These are phyloP conservation scores for Triticum timopheevii DNA, from an alignment of 176 grass and related monocot genomes.

Conservation along the genomic window DNA sequence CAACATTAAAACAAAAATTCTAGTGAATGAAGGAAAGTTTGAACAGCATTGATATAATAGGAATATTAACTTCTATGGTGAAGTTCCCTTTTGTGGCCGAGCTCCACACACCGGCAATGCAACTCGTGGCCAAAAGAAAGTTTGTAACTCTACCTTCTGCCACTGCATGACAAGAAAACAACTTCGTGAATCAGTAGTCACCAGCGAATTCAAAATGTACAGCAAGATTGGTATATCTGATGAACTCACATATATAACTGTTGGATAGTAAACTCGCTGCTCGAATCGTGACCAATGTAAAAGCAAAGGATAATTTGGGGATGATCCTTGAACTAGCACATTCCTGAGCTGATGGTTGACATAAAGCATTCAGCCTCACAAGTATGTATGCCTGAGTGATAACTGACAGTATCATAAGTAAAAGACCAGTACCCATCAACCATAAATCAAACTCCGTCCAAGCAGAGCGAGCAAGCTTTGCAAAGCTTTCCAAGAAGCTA, in stretches of 20 bases:
- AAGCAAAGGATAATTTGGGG: slow-evolving; percentile 50
- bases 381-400: slow-evolving; percentile 50
- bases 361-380: slow-evolving; percentile 33
- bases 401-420: slow-evolving; percentile 75
- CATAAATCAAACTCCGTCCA: slow-evolving; percentile 95
- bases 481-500: slow-evolving; percentile 77
- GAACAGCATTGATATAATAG: slow-evolving; percentile 10
- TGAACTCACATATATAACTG: slow-evolving; percentile 94
- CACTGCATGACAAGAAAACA: slow-evolving; percentile 57
- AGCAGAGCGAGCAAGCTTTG: slow-evolving; percentile 89
- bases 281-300: slow-evolving; percentile 63
- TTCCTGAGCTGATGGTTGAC: slow-evolving; percentile 32
- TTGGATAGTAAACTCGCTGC: slow-evolving; percentile 95
- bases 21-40: neutral
- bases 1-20: slow-evolving; percentile 14
- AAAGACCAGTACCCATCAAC: slow-evolving; percentile 70
- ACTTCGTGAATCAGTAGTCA: slow-evolving; percentile 9
- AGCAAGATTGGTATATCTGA: slow-evolving; percentile 38
- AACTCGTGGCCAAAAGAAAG: slow-evolving; percentile 87
- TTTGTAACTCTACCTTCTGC: slow-evolving; percentile 88
- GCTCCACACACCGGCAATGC: slow-evolving; percentile 49
- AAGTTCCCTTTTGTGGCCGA: slow-evolving; percentile 53
- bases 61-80: slow-evolving; percentile 60
- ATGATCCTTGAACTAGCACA: slow-evolving; percentile 19
- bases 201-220: slow-evolving; percentile 2